Conservation (phyloP, 2,329 filamentous ascomycete species). For the Fusarium sp. region DNA sequence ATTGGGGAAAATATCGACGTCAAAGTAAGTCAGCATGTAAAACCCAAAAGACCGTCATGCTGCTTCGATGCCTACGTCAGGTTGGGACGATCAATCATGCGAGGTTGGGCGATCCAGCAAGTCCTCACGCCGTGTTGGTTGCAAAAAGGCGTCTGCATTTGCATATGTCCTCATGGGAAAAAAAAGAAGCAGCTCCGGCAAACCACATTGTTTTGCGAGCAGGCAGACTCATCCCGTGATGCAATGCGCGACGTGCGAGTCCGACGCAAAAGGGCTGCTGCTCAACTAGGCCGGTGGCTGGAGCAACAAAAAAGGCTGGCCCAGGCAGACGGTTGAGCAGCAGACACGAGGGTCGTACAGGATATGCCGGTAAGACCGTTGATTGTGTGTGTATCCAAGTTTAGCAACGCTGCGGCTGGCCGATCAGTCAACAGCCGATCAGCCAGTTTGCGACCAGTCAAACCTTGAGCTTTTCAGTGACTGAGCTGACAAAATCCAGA, state of each 20-base stretch:
- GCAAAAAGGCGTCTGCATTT: slow-evolving; percentile 1
- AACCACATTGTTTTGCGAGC: background rate
- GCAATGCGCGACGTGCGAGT: slow-evolving; percentile 30
- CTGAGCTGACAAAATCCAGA: background rate
- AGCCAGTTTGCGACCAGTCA: background rate
- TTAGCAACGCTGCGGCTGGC: background rate
- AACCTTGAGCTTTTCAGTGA: background rate
- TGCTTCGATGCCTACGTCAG: slow-evolving; percentile 20
- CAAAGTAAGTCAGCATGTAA: background rate
- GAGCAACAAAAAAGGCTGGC: slow-evolving; percentile 1
- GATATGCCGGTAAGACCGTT: slow-evolving; percentile 25
- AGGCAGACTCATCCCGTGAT: slow-evolving; percentile 25
- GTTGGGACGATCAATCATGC: slow-evolving; percentile 24
- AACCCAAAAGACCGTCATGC: background rate
- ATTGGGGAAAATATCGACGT: background rate
- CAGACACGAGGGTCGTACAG: slow-evolving; percentile 42
- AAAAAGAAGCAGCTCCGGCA: background rate
- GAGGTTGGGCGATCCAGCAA: slow-evolving; percentile 29
- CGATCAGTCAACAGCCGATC: background rate
- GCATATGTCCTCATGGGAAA: background rate
- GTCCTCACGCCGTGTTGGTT: slow-evolving; percentile 23
- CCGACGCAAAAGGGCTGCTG: slow-evolving; percentile 1
- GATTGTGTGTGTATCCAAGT: background rate
- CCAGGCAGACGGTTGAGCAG: slow-evolving; percentile 31
- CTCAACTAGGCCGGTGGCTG: slow-evolving; percentile 17